phyloP scores from a whole-genome alignment of 305 asterid species.

The Solanum hybrid region DNA sequence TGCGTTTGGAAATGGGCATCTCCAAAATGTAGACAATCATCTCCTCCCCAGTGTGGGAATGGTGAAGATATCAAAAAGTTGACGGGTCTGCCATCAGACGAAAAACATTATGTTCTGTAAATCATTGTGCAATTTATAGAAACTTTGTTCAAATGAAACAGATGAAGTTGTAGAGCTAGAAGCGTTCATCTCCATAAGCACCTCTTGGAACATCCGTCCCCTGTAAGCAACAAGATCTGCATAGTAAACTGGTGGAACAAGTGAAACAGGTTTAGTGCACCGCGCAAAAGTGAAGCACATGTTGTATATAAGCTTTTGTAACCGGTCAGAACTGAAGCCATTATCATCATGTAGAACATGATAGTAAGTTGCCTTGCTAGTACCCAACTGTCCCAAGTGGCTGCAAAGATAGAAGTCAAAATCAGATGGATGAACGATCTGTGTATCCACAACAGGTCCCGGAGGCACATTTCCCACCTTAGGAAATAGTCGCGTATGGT shows the following conservation, averaged over 20 bases:
- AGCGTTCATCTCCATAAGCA: conserved; percentile 17
- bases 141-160: conserved; percentile 24
- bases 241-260: conserved; percentile 61
- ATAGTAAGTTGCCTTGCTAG: conserved; percentile 59
- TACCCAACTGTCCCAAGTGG: conserved; percentile 57
- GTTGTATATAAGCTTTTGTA: conserved; percentile 49
- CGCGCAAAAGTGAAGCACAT: conserved; percentile 65
- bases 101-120: conserved; percentile 47
- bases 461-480: conserved; percentile 32
- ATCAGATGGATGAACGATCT: conserved; percentile 44
- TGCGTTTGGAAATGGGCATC: not conserved
- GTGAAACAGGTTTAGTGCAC: conserved; percentile 53
- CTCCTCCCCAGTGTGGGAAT: not conserved
- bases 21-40: not conserved
- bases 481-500: conserved; percentile 45
- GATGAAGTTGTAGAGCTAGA: not conserved
- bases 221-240: conserved; percentile 73
- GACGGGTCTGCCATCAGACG: conserved; percentile 14
- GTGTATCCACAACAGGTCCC: conserved; percentile 61
- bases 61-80: not conserved
- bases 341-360: conserved; percentile 51
- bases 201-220: conserved; percentile 62
- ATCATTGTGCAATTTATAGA: conserved; percentile 31
- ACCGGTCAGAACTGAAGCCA: conserved; percentile 23
- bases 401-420: conserved; percentile 67